These are phyloP conservation scores for Hemisphaericaspora nanyangensis DNA, from an alignment of 805 yeast genomes.

Conservation along the genomic window DNA sequence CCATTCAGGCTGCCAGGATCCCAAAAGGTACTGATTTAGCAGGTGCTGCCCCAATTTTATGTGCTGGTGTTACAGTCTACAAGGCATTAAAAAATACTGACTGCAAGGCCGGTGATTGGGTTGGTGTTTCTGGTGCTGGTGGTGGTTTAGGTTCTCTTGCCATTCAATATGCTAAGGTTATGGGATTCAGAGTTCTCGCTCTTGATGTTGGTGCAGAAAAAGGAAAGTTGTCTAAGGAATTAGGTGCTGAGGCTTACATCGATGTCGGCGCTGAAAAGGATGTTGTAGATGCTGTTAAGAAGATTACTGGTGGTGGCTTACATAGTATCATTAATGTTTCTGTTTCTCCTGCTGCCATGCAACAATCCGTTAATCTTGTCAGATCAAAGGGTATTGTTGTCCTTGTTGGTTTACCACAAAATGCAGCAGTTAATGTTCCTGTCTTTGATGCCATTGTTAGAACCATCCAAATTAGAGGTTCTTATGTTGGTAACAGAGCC, in stretches of 20 bases:
- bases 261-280: slow-evolving; percentile 57
- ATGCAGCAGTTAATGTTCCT: slow-evolving; percentile 65
- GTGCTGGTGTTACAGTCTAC: slow-evolving; percentile 92
- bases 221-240: slow-evolving; percentile 47
- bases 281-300: slow-evolving; percentile 50
- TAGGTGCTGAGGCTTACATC: slow-evolving; percentile 64
- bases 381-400: slow-evolving; percentile 31
- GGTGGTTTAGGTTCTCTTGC: slow-evolving; percentile 79
- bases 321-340: slow-evolving; percentile 77
- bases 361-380: slow-evolving; percentile 51
- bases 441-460: slow-evolving; percentile 74
- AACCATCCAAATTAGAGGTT: slow-evolving; percentile 70
- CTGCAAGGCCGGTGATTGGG: slow-evolving; percentile 68
- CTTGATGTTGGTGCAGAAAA: slow-evolving; percentile 70
- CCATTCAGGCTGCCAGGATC: slow-evolving; percentile 78
- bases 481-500: slow-evolving; percentile 86
- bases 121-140: slow-evolving; percentile 74
- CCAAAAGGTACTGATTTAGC: slow-evolving; percentile 76
- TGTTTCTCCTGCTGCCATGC: slow-evolving; percentile 64
- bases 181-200: slow-evolving; percentile 70
- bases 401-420: slow-evolving; percentile 73
- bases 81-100: slow-evolving; percentile 82
- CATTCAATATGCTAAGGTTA: slow-evolving; percentile 69
- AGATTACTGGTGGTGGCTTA: slow-evolving; percentile 68
- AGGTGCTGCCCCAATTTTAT: slow-evolving; percentile 72